A percentile compares a stretch with the other conserved stretches of the same genome.
These are phyloP conservation scores for Myrmaecium sp. DNA, from an alignment of 2,329 filamentous ascomycete genomes.

Conservation along the genomic window DNA sequence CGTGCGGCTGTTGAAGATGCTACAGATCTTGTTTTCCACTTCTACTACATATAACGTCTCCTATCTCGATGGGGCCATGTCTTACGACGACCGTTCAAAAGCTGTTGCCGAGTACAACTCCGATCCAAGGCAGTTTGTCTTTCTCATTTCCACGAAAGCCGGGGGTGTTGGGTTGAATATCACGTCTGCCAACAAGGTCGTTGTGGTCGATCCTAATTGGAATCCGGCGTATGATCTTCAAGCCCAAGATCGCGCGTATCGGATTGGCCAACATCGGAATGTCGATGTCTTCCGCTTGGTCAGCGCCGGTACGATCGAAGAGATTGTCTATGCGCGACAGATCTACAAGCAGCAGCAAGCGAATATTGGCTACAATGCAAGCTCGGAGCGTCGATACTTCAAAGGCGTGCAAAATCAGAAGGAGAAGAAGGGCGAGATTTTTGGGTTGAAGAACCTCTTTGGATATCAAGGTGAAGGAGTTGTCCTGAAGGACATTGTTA, in stretches of 20 bases:
- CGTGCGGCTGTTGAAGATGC: slow-evolving; percentile 66
- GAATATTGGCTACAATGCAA: slow-evolving; percentile 91
- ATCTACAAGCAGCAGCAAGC: slow-evolving; percentile 99
- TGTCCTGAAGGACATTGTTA: slow-evolving; percentile 84
- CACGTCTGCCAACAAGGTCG: slow-evolving; percentile 93
- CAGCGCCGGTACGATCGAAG: slow-evolving; percentile 82
- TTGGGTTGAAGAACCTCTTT: slow-evolving; percentile 77
- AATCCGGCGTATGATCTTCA: slow-evolving; percentile 91
- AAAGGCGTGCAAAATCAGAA: slow-evolving; percentile 77
- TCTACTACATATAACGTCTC: slow-evolving; percentile 75
- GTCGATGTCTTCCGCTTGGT: slow-evolving; percentile 92
- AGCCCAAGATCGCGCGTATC: slow-evolving; percentile 88
- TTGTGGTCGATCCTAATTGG: slow-evolving; percentile 95
- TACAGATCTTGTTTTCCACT: slow-evolving; percentile 70
- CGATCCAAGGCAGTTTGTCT: slow-evolving; percentile 76
- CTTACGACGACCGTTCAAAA: slow-evolving; percentile 64
- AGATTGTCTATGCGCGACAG: slow-evolving; percentile 91
- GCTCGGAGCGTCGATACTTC: slow-evolving; percentile 85
- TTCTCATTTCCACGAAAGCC: slow-evolving; percentile 84
- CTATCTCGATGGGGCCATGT: slow-evolving; percentile 75
- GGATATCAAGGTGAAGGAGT: slow-evolving; percentile 64
- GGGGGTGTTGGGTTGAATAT: slow-evolving; percentile 93
- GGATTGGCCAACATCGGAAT: slow-evolving; percentile 81
- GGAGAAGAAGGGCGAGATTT: slow-evolving; percentile 79
- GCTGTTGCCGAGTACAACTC: slow-evolving; percentile 85